A percentile compares a stretch with the other conserved stretches of the same genome.
Conservation (phyloP, 148 eudicot species). For the Mesembryanthemum crystallinum region DNA sequence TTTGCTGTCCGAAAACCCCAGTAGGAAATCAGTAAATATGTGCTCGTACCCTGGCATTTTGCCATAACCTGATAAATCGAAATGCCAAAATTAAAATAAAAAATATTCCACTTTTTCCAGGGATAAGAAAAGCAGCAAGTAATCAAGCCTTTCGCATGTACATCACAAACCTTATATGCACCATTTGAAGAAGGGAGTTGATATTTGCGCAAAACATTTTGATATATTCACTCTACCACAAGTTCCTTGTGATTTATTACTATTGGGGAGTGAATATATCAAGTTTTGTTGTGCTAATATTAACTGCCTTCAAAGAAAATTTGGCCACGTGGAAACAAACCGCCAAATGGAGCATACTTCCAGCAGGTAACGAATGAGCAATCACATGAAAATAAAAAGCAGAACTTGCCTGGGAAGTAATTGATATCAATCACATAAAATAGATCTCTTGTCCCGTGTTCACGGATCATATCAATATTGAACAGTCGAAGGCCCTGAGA, state of each 20-base stretch:
- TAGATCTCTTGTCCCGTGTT: constrained; percentile 40
- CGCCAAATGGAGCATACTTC: background rate
- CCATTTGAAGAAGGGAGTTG: too few relatives aligned
- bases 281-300: too few relatives aligned
- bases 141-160: background rate
- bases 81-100: background rate
- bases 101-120: background rate
- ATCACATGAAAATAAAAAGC: background rate
- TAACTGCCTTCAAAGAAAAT: too few relatives aligned
- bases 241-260: too few relatives aligned
- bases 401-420: constrained; percentile 47
- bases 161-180: background rate
- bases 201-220: too few relatives aligned
- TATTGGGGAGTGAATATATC: too few relatives aligned
- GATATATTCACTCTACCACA: too few relatives aligned
- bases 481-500: constrained; percentile 47
- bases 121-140: background rate
- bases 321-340: background rate
- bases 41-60: constrained; percentile 80
- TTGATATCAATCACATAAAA: constrained; percentile 54
- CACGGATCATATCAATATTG: constrained; percentile 50
- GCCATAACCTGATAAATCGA: constrained; percentile 54
- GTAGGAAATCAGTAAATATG: constrained; percentile 69
- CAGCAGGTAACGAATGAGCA: background rate
- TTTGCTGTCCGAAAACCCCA: constrained; percentile 42